Evolutionary conservation across 163 green algal species (phyloP), one percentile per base, ranked within the genome.

Genomic region (Smithsoniella earleae): DNA sequence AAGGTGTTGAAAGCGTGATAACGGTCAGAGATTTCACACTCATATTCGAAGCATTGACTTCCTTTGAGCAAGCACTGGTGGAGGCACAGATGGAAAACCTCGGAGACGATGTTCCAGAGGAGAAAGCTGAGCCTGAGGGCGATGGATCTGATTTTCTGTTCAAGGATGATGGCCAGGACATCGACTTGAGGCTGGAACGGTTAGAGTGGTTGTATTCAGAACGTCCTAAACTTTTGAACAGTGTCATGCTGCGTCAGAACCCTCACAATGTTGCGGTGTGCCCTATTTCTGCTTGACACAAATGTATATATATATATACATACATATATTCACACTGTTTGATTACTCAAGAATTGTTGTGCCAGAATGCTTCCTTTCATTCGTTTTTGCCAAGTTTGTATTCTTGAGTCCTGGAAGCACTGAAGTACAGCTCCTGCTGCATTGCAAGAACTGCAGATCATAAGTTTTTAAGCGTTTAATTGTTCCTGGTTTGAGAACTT

Each of bases 1-100:
- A 98, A 83, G 95, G 87, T 6, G 75, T 99, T 27, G 85, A 75
- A 30, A 88, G 82, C 2, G 95, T 98, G 3, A 76, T 86, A 20
- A 98, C 94, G 3, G 92, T 98, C 62, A 82, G 92, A 28, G 94
- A 99, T 84, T 99, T 99, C 81, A 89, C 81, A 0, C 82, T 99
- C 22, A 86, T 99, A n/a, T 99, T 96, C 78, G 94, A 99, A 77
- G 94, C 94, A 0, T 84, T 95, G 58, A 95, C 86, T 30, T 82
- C 93, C 73, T 99, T 98, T 85, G 94, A 98, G 85, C 93, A 98
- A 85, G 89, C 78, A 49, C 79, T 98, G 72, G 84, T 98, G 34
- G 81, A 80, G 1, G 90, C 95, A 49, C 92, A 91, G 82, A 90
- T 98, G 86, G 88, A 89, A 82, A 40, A 77, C 74, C 69, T 83